Evolutionary conservation across 805 yeast genomes (phyloP), one percentile per base, ranked within the genome.

Genomic region (Metschnikowia corniflorae): DNA sequence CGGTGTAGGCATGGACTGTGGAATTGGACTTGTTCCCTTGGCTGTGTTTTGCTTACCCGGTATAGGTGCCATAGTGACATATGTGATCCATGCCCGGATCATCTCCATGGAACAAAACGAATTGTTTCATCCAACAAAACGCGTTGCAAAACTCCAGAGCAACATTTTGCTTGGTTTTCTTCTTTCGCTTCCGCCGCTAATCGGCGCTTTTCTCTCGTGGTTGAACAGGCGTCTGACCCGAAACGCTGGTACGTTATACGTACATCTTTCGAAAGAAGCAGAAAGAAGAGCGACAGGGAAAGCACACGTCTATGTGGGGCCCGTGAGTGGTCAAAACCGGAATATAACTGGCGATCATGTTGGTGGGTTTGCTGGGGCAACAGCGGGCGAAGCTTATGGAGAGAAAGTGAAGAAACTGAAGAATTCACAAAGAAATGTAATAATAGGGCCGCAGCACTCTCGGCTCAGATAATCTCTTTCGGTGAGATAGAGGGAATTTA

Each of bases 1-100:
- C 40, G 67, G 70, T 0, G 63, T 66, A 30, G 80, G 84, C 9
- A 69, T 75, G 46, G 88, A 79, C 60, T 72, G 86, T 46, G 91
- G 93, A 1, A 49, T 84, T 14, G 96, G 96, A 0, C 59, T 82
- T 52, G 91, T 83, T 1, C 93, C 96, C 1, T 34, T 88, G 10
- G 70, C 81, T 26, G 72, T 82, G 2, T 61, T 86, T 7, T 37
- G 62, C 7, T 37, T 91, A 7, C 97, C 97, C 0, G 82, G 76
- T 0, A 58, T 91, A n/a, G 97, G 97, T 0, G 95, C 97, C 1
- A 45, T 79, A 3, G 51, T 80, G 37, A 86, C 87, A 87, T 91
- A 82, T 58, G 79, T 74, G 2, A 71, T 87, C 25, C 96, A 89
- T 56, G 73, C 79, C 3, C 70, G 88, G 42, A 57, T 89, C 43